Conservation (phyloP, 2,329 filamentous ascomycete genomes). For the Pseudogymnoascus sp. region DNA sequence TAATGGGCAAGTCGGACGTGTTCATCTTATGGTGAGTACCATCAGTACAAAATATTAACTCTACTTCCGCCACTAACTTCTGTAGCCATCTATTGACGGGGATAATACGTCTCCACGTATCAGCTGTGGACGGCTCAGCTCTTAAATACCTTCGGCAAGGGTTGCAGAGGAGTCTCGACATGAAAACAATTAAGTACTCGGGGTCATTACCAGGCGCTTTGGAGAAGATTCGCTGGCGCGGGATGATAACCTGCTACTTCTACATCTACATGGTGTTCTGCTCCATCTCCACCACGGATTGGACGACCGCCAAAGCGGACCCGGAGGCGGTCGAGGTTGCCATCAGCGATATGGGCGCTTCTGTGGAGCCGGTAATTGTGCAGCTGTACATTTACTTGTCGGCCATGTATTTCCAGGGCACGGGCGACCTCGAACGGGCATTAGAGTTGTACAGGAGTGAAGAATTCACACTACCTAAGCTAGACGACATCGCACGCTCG, state of each 20-base stretch:
- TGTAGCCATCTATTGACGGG: conserved; percentile 49
- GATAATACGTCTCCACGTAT: conserved; percentile 45
- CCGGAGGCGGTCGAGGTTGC: conserved; percentile 22
- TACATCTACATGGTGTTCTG: conserved; percentile 28
- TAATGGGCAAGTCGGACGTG: conserved; percentile 54
- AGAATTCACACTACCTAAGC: conserved; percentile 46
- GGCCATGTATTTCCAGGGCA: conserved; percentile 71
- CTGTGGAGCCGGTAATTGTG: conserved; percentile 21
- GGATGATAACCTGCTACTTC: conserved; percentile 27
- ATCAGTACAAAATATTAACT: conserved; percentile 18
- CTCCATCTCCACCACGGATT: conserved; percentile 24
- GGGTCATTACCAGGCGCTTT: conserved; percentile 23
- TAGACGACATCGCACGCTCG: conserved; percentile 31
- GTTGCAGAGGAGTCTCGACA: conserved; percentile 36
- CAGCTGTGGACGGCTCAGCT: conserved; percentile 44
- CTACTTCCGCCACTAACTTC: conserved; percentile 23
- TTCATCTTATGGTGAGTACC: neutral
- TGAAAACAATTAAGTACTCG: conserved; percentile 30
- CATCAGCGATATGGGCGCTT: conserved; percentile 20
- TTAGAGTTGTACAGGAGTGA: conserved; percentile 58
- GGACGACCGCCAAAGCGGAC: conserved; percentile 23
- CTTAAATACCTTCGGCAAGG: conserved; percentile 53
- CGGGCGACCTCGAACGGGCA: conserved; percentile 64
- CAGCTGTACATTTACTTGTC: conserved; percentile 52
- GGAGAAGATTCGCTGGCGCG: conserved; percentile 26